A percentile compares a stretch with the other conserved stretches of the same genome.
Conservation (phyloP, 345 rosid genomes). For the Eucalyptus cloeziana region DNA sequence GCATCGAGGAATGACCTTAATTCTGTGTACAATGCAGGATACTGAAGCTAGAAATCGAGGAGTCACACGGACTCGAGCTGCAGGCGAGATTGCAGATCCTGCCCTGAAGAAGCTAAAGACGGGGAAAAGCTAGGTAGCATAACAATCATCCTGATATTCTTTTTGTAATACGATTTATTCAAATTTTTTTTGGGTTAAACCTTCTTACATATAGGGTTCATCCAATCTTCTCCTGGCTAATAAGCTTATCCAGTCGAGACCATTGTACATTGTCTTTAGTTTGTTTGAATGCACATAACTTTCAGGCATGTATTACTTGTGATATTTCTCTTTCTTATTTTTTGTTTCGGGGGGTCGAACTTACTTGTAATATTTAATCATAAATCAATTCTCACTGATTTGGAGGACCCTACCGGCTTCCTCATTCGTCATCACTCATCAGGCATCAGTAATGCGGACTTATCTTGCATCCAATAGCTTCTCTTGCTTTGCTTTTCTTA, state of each 20-base stretch:
- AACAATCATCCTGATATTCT: not conserved
- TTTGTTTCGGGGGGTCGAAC: not conserved
- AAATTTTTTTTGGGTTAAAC: not conserved
- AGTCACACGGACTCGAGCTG: slow-evolving; percentile 9
- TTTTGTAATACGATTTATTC: slow-evolving; percentile 1
- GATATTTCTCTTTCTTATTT: not conserved
- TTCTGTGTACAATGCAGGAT: slow-evolving; percentile 7
- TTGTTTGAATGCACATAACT: slow-evolving; percentile 15
- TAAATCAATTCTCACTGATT: not conserved
- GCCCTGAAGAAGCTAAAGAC: slow-evolving; percentile 42
- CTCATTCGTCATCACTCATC: not conserved
- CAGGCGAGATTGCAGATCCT: slow-evolving; percentile 14
- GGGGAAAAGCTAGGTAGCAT: slow-evolving; percentile 8
- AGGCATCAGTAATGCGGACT: not conserved
- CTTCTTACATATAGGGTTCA: not conserved
- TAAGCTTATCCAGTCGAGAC: slow-evolving; percentile 12
- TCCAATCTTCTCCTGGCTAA: slow-evolving; percentile 6
- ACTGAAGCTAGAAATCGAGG: slow-evolving; percentile 12
- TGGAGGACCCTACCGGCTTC: not conserved
- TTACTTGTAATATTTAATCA: not conserved
- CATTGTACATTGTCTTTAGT: slow-evolving; percentile 19
- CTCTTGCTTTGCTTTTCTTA: not conserved
- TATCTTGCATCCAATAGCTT: not conserved
- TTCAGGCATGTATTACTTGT: not conserved
- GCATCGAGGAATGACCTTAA: not conserved